Base-by-base conservation (phyloP, 2,329 filamentous ascomycete genomes). In the Curvularia sp. region DNA sequence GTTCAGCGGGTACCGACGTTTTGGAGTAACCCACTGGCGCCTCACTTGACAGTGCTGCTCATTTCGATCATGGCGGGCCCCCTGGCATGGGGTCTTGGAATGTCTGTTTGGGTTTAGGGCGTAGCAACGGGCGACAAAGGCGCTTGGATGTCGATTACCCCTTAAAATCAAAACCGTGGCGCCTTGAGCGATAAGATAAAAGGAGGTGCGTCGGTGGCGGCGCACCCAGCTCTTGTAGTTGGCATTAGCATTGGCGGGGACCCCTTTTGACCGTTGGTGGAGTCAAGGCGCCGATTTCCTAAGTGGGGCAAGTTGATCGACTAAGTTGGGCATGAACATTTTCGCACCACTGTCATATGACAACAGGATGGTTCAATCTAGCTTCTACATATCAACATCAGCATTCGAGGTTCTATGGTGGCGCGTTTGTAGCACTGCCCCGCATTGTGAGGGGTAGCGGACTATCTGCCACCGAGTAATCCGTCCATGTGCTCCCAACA, bases 401-500 rank as follows among this genome's bases (percentile, higher is more conserved):
- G 26, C 33, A 9, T 18, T 7, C 9, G 30, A 48, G 15, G 6
- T 44, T 18, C 46, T 18, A 44, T 41, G 9, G 22, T 52, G 35
- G 20, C 43, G 49, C 44, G 41, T 50, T 38, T 54, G 18, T 35
- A 47, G 47, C 31, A 12, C 22, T 53, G 52, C 60, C 63, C 54
- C 59, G 44, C 59, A 53, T 53, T 22, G 38, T 55, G 57, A 63
- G 56, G 58, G 51, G 55, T 58, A 33, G 58, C 68, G 68, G 68
- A 44, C 49, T 44, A 64, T 57, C 49, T 57, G 39, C 31, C 49
- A 58, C 65, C 67, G 66, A 71, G 61, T 47, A 46, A 60, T 68
- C 65, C 67, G 64, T 68, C 68, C 67, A 67, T 44, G 67, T 22
- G 51, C 44, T 49, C 41, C 35, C 48, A 48, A 57, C 33, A 43